These are phyloP conservation scores for Evansstolkia leycettana DNA, from an alignment of 495 filamentous ascomycete species.

Conservation along the genomic window DNA sequence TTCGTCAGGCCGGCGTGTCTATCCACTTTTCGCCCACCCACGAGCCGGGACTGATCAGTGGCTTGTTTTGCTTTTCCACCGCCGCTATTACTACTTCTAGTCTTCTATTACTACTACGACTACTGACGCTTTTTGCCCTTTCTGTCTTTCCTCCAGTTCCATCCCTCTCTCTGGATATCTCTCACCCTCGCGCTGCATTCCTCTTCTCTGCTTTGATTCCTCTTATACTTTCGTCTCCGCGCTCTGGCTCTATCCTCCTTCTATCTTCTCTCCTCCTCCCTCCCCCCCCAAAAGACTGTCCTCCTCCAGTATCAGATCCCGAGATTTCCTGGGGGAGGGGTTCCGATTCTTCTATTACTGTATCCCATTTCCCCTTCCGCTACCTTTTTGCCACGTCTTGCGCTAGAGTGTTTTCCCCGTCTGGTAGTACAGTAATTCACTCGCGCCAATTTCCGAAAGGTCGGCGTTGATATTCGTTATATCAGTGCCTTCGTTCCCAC, in stretches of 20 bases:
- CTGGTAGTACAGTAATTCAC: conserved; percentile 3
- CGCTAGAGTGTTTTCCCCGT: conserved; percentile 2
- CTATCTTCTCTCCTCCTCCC: conserved; percentile 9
- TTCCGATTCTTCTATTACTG: conserved; percentile 1
- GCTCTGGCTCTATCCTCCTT: conserved; percentile 11
- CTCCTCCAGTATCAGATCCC: not conserved
- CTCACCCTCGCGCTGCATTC: not conserved
- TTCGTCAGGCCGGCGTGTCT: too few relatives aligned
- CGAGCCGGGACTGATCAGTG: not conserved
- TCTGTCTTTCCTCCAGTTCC: conserved; percentile 3
- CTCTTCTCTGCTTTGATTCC: not conserved
- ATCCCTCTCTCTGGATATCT: conserved; percentile 1
- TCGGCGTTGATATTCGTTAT: conserved; percentile 15
- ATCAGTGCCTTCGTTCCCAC: not conserved
- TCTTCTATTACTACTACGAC: too few relatives aligned
- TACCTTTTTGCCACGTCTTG: not conserved
- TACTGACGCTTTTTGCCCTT: not conserved
- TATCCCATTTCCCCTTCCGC: not conserved
- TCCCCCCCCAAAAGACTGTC: conserved; percentile 3
- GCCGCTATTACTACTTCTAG: not conserved
- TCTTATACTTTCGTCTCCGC: not conserved
- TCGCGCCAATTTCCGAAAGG: conserved; percentile 5
- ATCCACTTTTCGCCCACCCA: not conserved
- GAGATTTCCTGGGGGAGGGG: not conserved
- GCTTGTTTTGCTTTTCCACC: not conserved